These are phyloP conservation scores for Saccharum spontaneum DNA, from an alignment of 176 grass and related monocot genomes.

Conservation along the genomic window DNA sequence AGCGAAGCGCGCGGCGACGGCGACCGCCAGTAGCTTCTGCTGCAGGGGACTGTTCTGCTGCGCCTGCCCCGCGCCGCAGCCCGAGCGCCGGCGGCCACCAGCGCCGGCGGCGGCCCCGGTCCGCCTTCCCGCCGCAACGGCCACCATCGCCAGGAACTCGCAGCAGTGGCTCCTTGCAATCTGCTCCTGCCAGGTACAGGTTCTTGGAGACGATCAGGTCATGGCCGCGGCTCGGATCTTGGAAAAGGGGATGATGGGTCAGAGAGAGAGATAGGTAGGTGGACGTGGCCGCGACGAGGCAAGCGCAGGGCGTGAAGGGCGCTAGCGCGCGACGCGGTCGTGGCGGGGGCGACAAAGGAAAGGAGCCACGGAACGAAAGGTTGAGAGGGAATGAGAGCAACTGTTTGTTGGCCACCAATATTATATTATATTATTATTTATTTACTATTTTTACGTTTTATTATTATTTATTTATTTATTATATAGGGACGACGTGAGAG, in stretches of 20 bases:
- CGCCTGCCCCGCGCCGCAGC: slow-evolving; percentile 23
- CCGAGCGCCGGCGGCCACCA: slow-evolving; percentile 15
- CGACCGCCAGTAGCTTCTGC: slow-evolving; percentile 41
- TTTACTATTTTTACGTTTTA: background rate
- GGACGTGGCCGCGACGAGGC: background rate
- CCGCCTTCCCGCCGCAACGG: slow-evolving; percentile 24
- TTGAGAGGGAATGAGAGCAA: background rate
- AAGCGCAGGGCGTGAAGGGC: background rate
- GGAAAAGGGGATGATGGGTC: background rate
- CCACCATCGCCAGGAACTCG: slow-evolving; percentile 6
- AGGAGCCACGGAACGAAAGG: background rate
- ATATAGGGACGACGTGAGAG: no score
- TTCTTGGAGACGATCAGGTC: background rate
- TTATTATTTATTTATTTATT: background rate
- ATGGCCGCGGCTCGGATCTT: background rate
- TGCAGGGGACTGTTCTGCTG: slow-evolving; percentile 25
- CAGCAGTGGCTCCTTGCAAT: background rate
- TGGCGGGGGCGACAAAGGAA: background rate
- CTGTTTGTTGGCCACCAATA: background rate
- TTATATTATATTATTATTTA: background rate
- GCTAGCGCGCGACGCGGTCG: slow-evolving; percentile 12
- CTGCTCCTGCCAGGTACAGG: background rate
- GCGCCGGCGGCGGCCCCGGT: background rate
- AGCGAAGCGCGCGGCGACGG: slow-evolving; percentile 44
- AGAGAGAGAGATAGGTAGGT: background rate